Percentiles rank a stretch among this genome's conserved stretches.
These are phyloP conservation scores for Aureoboletus auriporus DNA, from an alignment of 768 basidiomycete species.

Conservation along the genomic window DNA sequence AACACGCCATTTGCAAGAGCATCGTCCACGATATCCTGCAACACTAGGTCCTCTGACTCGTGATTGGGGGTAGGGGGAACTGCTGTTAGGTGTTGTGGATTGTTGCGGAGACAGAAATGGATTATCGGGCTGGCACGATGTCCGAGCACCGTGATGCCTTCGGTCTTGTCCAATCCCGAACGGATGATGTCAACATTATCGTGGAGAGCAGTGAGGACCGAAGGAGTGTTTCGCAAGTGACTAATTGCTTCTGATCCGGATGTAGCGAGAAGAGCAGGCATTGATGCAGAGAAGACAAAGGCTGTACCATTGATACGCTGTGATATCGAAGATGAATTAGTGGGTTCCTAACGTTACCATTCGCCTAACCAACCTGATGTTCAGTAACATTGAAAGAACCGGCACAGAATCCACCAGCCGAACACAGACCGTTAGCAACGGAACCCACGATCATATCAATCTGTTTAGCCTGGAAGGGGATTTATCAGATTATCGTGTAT, in stretches of 20 bases:
- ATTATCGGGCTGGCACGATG: slow-evolving; percentile 86
- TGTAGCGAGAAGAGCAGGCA: slow-evolving; percentile 87
- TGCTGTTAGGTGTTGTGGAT: slow-evolving; percentile 17
- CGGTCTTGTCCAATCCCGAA: slow-evolving; percentile 74
- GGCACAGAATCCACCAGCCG: slow-evolving; percentile 93
- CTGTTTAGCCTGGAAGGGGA: slow-evolving; percentile 60
- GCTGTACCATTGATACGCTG: slow-evolving; percentile 94
- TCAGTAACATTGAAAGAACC: slow-evolving; percentile 78
- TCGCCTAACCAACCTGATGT: slow-evolving; percentile 62
- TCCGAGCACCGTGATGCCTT: slow-evolving; percentile 79
- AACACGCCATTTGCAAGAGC: slow-evolving; percentile 76
- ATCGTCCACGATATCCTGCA: slow-evolving; percentile 95
- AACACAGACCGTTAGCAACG: slow-evolving; percentile 75
- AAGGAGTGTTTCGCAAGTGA: slow-evolving; percentile 70
- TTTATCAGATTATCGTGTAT: not conserved
- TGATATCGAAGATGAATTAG: not conserved
- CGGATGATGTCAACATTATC: slow-evolving; percentile 79
- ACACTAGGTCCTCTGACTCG: slow-evolving; percentile 66
- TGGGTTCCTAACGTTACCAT: not conserved
- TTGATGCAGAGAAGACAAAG: slow-evolving; percentile 94
- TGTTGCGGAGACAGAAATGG: slow-evolving; percentile 64
- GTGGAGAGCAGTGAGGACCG: slow-evolving; percentile 70
- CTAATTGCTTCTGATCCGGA: slow-evolving; percentile 84
- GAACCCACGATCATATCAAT: slow-evolving; percentile 96
- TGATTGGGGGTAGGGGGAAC: slow-evolving; percentile 41